Percentiles rank a stretch among this genome's conserved stretches.
phyloP scores from a whole-genome alignment of 331 rosid genomes.

The Phaseolus coccineus region DNA sequence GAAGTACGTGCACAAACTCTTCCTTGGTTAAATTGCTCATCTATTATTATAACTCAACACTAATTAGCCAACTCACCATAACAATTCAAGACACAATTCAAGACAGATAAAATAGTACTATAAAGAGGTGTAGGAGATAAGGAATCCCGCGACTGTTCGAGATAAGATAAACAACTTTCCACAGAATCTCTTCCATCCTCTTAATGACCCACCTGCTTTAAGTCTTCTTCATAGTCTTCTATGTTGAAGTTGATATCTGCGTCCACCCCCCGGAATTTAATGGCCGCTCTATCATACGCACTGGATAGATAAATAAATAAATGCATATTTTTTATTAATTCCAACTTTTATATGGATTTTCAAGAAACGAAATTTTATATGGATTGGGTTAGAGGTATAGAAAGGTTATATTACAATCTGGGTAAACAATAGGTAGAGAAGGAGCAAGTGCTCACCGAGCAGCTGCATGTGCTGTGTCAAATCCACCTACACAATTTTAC shows the following conservation, averaged over 20 bases:
- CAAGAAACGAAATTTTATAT: background rate
- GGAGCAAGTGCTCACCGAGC: conserved; percentile 79
- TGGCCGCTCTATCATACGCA: conserved; percentile 99
- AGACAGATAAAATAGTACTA: background rate
- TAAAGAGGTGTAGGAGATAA: conserved; percentile 42
- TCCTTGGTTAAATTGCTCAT: conserved; percentile 95
- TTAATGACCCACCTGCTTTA: conserved; percentile 74
- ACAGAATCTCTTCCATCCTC: conserved; percentile 27
- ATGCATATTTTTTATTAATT: background rate
- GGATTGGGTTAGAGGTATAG: conserved; percentile 13
- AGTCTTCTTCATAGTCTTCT: conserved; percentile 89
- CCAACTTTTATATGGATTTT: conserved; percentile 17
- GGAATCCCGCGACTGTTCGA: conserved; percentile 39
- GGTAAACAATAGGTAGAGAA: conserved; percentile 32
- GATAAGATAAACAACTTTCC: conserved; percentile 41
- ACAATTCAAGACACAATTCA: background rate
- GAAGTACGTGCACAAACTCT: conserved; percentile 98
- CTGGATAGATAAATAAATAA: conserved; percentile 48
- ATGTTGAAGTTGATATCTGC: conserved; percentile 94
- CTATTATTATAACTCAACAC: conserved; percentile 49
- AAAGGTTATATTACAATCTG: conserved; percentile 42
- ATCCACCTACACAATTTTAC: conserved; percentile 80
- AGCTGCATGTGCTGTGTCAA: conserved; percentile 99
- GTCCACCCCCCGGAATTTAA: conserved; percentile 90
- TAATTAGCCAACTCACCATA: background rate